A percentile compares a stretch with the other conserved stretches of the same genome.
These are phyloP conservation scores for Rhizophora mangle DNA, from an alignment of 345 rosid genomes.

Conservation along the genomic window DNA sequence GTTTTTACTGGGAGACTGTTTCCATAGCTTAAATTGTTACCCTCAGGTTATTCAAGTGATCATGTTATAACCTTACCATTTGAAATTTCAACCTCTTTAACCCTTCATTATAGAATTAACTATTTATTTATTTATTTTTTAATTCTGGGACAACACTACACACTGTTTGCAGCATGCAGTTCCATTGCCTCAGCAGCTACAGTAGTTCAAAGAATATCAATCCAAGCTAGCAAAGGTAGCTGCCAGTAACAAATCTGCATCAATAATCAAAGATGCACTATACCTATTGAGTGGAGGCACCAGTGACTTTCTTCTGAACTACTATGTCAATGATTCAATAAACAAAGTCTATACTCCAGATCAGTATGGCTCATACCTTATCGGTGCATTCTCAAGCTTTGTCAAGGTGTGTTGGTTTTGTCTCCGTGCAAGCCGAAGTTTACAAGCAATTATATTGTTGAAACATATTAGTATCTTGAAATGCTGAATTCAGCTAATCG, in stretches of 20 bases:
- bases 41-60: no score
- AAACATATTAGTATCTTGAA: not conserved
- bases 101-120: no score
- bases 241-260: conserved; percentile 49
- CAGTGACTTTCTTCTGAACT: conserved; percentile 84
- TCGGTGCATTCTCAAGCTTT: conserved; percentile 50
- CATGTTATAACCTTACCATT: no score
- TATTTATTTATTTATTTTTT: not conserved
- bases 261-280: conserved; percentile 60
- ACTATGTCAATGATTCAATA: conserved; percentile 66
- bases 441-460: not conserved
- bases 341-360: conserved; percentile 59
- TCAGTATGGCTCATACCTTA: conserved; percentile 60
- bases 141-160: not conserved
- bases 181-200: conserved; percentile 65
- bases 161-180: conserved; percentile 70
- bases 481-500: not conserved
- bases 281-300: conserved; percentile 78
- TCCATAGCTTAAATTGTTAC: no score
- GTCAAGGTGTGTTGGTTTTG: conserved; percentile 43
- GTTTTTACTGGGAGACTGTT: no score
- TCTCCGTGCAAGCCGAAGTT: not conserved
- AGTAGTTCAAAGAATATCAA: conserved; percentile 78
- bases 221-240: conserved; percentile 66
- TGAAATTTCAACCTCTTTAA: not conserved